phyloP scores from a whole-genome alignment of 148 eudicot species.

The Rhododendron kiyosumense region DNA sequence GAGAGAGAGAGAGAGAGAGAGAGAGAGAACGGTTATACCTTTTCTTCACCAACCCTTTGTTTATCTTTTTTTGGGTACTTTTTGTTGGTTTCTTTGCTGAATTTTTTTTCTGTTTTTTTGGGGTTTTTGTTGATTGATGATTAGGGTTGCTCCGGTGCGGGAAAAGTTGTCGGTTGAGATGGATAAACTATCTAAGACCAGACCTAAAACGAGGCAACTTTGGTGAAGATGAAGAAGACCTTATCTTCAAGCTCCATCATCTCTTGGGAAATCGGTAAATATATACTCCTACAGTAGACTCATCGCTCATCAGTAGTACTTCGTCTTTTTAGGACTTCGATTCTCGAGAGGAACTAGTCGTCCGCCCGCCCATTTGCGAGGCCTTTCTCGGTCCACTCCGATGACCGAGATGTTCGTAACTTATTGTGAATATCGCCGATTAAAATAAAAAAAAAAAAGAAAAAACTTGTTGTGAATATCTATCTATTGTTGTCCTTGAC shows the following conservation, averaged over 20 bases:
- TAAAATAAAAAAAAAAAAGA: no score
- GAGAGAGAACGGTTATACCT: background rate
- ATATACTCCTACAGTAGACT: no score
- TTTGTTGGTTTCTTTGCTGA: background rate
- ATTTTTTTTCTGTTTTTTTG: background rate
- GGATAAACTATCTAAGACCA: constrained; percentile 21
- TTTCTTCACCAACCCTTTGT: background rate
- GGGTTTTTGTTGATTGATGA: background rate
- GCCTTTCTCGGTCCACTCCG: background rate
- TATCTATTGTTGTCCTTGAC: no score
- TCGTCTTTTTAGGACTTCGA: background rate
- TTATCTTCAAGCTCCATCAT: constrained; percentile 24
- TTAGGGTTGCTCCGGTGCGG: constrained; percentile 21
- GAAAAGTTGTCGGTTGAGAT: constrained; percentile 25
- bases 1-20: background rate
- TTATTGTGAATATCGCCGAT: no score
- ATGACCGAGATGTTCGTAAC: background rate
- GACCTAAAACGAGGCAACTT: constrained; percentile 25
- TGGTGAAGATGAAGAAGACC: constrained; percentile 31
- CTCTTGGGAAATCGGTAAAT: constrained; percentile 23
- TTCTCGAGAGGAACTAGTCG: no score
- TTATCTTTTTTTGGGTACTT: background rate
- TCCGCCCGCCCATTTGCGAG: background rate
- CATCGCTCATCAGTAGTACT: no score
- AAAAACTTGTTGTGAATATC: no score